Conservation (phyloP, 345 rosid species). For the Bruguiera sexangula region DNA sequence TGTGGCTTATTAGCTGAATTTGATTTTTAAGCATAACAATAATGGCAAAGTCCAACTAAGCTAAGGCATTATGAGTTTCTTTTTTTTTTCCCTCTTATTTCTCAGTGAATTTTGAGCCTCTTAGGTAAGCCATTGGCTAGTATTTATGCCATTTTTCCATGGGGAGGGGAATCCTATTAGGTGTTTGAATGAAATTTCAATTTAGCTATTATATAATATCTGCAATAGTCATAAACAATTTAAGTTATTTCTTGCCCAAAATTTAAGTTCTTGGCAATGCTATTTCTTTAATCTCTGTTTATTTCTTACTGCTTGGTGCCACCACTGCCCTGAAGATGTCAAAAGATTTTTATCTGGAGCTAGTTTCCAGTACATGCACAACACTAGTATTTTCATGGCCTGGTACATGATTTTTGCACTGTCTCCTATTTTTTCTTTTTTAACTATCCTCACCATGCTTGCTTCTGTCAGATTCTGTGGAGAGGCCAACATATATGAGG, state of each 20-base stretch:
- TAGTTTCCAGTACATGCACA: not conserved
- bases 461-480: slow-evolving; percentile 52
- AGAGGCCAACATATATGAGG: slow-evolving; percentile 75
- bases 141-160: not conserved
- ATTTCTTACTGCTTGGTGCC: too few species aligned
- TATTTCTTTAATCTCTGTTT: too few species aligned
- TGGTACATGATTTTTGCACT: not conserved
- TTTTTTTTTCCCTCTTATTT: too few species aligned
- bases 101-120: too few species aligned
- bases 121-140: too few species aligned
- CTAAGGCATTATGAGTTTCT: not conserved
- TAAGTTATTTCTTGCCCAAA: too few species aligned
- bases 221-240: too few species aligned
- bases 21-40: not conserved
- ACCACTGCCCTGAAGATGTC: too few species aligned
- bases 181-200: not conserved
- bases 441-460: not conserved
- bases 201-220: not conserved
- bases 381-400: not conserved
- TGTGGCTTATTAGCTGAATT: not conserved
- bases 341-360: too few species aligned
- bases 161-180: not conserved
- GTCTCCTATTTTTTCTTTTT: slow-evolving; percentile 4
- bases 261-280: too few species aligned
- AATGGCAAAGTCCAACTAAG: not conserved